These are phyloP conservation scores for Hortaea werneckii DNA, from an alignment of 2,329 filamentous ascomycete species.

Conservation along the genomic window DNA sequence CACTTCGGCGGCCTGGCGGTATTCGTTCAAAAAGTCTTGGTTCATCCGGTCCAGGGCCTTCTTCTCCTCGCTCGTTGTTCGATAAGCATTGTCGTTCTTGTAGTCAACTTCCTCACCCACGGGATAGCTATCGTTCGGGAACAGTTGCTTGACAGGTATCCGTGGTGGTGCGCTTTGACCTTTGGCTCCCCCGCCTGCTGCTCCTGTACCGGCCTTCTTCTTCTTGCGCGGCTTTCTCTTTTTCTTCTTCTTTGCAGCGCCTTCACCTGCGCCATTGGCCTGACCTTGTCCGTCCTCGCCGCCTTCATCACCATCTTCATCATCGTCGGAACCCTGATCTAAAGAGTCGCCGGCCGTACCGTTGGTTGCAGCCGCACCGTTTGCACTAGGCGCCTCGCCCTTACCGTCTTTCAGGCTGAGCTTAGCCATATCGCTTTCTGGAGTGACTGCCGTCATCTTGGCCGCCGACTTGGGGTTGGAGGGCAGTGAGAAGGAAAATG, in stretches of 20 bases:
- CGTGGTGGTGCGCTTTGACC: constrained; percentile 38
- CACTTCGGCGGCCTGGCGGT: constrained; percentile 47
- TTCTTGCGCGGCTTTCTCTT: constrained; percentile 35
- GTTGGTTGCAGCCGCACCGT: constrained; percentile 13
- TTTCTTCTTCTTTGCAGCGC: constrained; percentile 38
- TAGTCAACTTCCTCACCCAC: constrained; percentile 38
- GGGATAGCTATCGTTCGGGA: constrained; percentile 35
- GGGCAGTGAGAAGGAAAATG: neutral
- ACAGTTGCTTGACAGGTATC: constrained; percentile 37
- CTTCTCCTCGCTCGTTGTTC: constrained; percentile 39
- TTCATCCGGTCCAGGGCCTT: constrained; percentile 37
- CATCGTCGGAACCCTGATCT: constrained; percentile 11
- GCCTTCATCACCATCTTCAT: constrained; percentile 25
- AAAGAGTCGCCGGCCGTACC: constrained; percentile 21
- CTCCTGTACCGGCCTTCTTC: constrained; percentile 19
- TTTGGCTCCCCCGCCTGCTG: constrained; percentile 21
- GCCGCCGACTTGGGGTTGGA: neutral
- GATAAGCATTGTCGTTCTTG: constrained; percentile 34
- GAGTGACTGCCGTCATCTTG: constrained; percentile 21
- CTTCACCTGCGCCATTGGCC: constrained; percentile 20
- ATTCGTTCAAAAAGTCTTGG: constrained; percentile 41
- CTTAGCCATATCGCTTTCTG: constrained; percentile 17
- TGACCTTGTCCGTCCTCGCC: constrained; percentile 13
- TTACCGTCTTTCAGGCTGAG: constrained; percentile 14
- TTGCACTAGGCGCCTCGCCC: constrained; percentile 11